Evolutionary conservation across 371 early-diverging fungal genomes (phyloP), one percentile per base, ranked within the genome.

Genomic region (Parasitella parasitica): DNA sequence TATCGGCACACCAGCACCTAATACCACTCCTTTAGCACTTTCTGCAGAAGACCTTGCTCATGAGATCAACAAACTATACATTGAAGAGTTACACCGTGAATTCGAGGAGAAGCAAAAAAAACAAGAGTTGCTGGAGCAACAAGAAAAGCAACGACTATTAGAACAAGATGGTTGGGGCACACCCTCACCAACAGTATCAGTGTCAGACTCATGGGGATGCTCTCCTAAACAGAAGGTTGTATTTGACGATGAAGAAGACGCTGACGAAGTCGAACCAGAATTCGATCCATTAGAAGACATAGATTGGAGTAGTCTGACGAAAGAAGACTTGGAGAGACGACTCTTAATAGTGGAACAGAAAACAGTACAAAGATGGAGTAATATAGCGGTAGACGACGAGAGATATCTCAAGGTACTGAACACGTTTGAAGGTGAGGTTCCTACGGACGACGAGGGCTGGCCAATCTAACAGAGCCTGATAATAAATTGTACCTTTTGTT

Each of bases 241-340:
- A 1, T 16, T 38, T 28, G 36, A 39, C 16, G 61, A 75, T 35
- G 73, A 70, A 13, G 66, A 66, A 0, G 71, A 76, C 18, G 62
- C 54, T 9, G 72, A 71, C 13, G 63, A 61, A 12, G 36, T 66
- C 0, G 60, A 62, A 7, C 50, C 36, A 16, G 53, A 64, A 22
- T 30, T 52, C 1, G 69, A 80, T 36, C 77, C 80, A 3, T 55
- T 80, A 18, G 22, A 66, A 9, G 61, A 69, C 11, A 77, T 80
- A 34, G 59, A 80, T 43, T 80, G 80, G 80, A 46, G 59, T 12
- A 66, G 51, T 4, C 30, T 80, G 13, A 73, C 73, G 0, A 73
- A 73, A 38, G 74, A 77, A 22, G 80, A 80, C 6, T 24, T 80
- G n/a, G 66, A 59, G n/a, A 67, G 52, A 22, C 39, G 80, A 13